Percentiles rank a stretch among this genome's conserved stretches.
phyloP scores from a whole-genome alignment of 106 monocot species.

The Dioscorea alata region DNA sequence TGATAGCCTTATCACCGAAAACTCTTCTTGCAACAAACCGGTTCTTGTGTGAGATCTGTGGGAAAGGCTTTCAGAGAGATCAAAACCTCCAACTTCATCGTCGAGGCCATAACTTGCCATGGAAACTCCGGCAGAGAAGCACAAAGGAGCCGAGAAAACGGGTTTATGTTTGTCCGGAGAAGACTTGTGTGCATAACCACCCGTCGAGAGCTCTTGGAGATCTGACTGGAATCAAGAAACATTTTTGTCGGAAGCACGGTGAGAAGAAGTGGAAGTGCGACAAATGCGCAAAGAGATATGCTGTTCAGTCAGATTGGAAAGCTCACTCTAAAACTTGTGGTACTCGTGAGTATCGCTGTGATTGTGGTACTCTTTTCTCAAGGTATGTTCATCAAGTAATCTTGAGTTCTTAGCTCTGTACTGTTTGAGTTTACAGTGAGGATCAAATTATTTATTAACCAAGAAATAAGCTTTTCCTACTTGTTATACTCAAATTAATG shows the following conservation, averaged over 20 bases:
- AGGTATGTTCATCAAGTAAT: conserved; percentile 19
- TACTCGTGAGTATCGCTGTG: conserved; percentile 88
- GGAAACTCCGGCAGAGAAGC: conserved; percentile 76
- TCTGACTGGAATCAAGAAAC: conserved; percentile 80
- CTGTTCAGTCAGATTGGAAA: conserved; percentile 96
- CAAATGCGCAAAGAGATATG: conserved; percentile 69
- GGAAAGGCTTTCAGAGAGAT: conserved; percentile 73
- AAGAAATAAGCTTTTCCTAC: no score
- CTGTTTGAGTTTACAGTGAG: not conserved
- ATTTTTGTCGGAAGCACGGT: conserved; percentile 72
- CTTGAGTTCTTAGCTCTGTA: not conserved
- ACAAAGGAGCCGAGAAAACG: conserved; percentile 62
- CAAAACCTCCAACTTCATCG: conserved; percentile 79
- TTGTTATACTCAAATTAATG: not conserved
- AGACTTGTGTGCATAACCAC: conserved; percentile 64
- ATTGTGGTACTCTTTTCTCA: conserved; percentile 88
- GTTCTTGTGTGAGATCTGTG: conserved; percentile 75
- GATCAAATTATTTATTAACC: no score
- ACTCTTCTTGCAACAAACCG: conserved; percentile 65
- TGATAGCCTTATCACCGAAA: conserved; percentile 63
- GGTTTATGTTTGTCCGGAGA: conserved; percentile 79
- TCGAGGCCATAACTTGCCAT: conserved; percentile 66
- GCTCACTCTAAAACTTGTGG: conserved; percentile 94
- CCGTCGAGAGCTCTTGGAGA: conserved; percentile 68
- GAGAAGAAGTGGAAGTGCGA: conserved; percentile 95